A percentile compares a stretch with the other conserved stretches of the same genome.
Evolutionary conservation across 306 rosid genomes (phyloP).

Genomic region (Cajanus cajan): DNA sequence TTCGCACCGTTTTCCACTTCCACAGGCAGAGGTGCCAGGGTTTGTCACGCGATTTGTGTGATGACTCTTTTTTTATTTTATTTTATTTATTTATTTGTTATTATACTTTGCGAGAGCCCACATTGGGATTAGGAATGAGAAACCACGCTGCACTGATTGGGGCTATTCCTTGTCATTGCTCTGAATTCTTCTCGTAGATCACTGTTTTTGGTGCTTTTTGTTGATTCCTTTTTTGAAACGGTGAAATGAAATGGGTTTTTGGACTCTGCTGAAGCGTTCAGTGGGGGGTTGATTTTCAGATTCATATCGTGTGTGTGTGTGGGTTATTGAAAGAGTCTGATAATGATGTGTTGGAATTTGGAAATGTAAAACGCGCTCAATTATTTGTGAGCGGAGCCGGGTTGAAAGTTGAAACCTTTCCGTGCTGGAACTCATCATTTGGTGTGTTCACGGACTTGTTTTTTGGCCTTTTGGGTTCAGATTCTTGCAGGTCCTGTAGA

Average conservation of each 20-base stretch:
- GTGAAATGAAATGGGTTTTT: neutral
- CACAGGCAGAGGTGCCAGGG: neutral
- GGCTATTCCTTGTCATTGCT: neutral
- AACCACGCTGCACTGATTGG: neutral
- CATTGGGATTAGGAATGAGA: neutral
- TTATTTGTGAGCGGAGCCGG: neutral
- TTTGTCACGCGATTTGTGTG: neutral
- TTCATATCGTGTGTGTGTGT: too few species aligned
- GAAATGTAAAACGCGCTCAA: neutral
- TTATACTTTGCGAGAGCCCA: neutral
- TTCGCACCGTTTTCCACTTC: neutral
- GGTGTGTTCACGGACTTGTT: neutral
- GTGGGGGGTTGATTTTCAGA: neutral
- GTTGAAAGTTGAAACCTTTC: neutral
- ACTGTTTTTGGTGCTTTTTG: neutral
- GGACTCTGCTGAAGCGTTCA: neutral
- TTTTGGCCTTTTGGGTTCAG: neutral
- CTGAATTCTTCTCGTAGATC: conserved; percentile 22
- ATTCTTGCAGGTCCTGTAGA: neutral
- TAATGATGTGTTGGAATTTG: neutral
- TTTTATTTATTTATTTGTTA: neutral
- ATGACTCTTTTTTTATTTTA: neutral
- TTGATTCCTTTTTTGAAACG: neutral
- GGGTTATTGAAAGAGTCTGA: neutral
- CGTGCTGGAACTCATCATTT: neutral